A percentile compares a stretch with the other conserved stretches of the same genome.
These are phyloP conservation scores for Suillus paluster DNA, from an alignment of 768 basidiomycete species.

Conservation along the genomic window DNA sequence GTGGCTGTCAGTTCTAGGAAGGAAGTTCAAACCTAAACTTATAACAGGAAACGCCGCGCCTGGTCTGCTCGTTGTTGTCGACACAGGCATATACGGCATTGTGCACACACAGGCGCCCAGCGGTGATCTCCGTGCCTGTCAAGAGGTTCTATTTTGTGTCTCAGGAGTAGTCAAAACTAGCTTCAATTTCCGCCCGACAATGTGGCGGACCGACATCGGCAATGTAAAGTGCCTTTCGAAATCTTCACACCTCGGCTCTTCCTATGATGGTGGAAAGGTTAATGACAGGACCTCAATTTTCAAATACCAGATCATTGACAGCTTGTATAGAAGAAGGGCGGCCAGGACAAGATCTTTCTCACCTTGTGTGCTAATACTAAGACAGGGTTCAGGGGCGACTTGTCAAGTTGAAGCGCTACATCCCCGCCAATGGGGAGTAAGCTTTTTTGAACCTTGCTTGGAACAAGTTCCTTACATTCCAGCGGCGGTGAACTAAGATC, in stretches of 20 bases:
- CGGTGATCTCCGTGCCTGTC: slow-evolving; percentile 4
- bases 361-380: background rate
- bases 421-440: background rate
- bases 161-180: background rate
- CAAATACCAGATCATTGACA: background rate
- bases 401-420: background rate
- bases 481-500: background rate
- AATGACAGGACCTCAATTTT: background rate
- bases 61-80: background rate
- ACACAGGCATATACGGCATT: background rate
- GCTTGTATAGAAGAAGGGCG: background rate
- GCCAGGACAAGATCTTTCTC: background rate
- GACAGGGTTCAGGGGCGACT: background rate
- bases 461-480: background rate
- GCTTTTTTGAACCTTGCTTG: too few relatives aligned
- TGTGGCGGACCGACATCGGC: slow-evolving; percentile 1
- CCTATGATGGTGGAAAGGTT: background rate
- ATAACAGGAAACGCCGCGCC: background rate
- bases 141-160: background rate
- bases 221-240: background rate
- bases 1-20: background rate
- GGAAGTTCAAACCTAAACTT: background rate
- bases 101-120: background rate
- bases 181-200: background rate
- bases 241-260: slow-evolving; percentile 4